phyloP scores from a whole-genome alignment of 257 asterid genomes.

The Solanum gracilifrons region DNA sequence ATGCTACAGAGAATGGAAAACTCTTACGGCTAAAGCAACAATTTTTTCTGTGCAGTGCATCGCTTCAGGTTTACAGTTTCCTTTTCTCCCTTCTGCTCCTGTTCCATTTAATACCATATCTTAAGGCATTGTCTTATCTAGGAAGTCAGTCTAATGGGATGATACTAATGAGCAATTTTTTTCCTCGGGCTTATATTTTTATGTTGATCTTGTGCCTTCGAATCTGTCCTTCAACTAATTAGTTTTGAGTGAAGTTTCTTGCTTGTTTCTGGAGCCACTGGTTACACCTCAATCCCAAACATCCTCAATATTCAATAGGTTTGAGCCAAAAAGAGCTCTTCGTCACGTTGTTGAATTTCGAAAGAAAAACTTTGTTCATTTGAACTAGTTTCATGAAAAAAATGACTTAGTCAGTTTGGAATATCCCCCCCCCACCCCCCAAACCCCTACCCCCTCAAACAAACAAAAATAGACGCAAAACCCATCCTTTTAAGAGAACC shows the following conservation, averaged over 20 bases:
- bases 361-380: not conserved
- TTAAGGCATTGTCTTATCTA: not conserved
- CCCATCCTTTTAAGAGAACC: not conserved
- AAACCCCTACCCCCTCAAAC: not conserved
- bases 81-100: not conserved
- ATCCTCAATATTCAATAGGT: not conserved
- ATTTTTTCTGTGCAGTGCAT: constrained; percentile 96
- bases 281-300: not conserved
- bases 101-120: not conserved
- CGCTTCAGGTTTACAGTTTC: constrained; percentile 70
- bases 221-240: not conserved
- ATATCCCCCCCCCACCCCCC: not conserved
- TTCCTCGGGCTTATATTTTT: not conserved
- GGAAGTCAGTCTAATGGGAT: not conserved
- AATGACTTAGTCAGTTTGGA: not conserved
- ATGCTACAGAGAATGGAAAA: constrained; percentile 92
- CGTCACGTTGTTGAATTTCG: not conserved
- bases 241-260: not conserved
- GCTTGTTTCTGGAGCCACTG: not conserved
- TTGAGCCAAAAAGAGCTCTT: not conserved
- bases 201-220: not conserved
- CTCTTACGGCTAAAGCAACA: constrained; percentile 90
- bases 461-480: not conserved
- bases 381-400: not conserved
- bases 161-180: not conserved